Evolutionary conservation across 2,329 filamentous ascomycete genomes (phyloP).

Genomic region (Fusarium sp.): DNA sequence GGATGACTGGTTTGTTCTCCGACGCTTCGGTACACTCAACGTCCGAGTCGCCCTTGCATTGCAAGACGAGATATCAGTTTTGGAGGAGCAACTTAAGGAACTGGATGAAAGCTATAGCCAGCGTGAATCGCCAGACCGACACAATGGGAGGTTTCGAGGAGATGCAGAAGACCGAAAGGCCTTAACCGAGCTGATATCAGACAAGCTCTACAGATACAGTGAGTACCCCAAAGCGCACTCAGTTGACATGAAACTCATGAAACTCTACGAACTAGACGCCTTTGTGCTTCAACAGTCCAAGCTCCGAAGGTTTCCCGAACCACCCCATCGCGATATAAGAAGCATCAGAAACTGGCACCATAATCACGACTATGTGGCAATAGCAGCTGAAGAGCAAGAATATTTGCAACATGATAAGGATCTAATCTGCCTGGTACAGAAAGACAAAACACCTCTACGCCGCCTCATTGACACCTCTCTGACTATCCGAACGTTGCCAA

Average conservation of each 20-base stretch:
- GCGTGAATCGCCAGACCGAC: slow-evolving; percentile 26
- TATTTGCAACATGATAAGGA: slow-evolving; percentile 33
- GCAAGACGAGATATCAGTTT: slow-evolving; percentile 48
- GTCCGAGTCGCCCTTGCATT: slow-evolving; percentile 46
- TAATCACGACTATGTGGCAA: slow-evolving; percentile 26
- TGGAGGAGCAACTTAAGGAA: slow-evolving; percentile 46
- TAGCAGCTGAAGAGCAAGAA: slow-evolving; percentile 20
- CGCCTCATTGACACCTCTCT: slow-evolving; percentile 10
- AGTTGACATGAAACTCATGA: not conserved
- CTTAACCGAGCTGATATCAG: slow-evolving; percentile 26
- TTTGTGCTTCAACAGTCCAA: slow-evolving; percentile 42
- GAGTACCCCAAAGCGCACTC: not conserved
- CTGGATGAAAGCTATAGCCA: slow-evolving; percentile 43
- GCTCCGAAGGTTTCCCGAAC: slow-evolving; percentile 26
- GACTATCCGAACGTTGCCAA: slow-evolving; percentile 1
- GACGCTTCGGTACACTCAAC: slow-evolving; percentile 49
- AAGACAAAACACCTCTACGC: slow-evolving; percentile 21
- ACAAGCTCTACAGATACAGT: slow-evolving; percentile 43
- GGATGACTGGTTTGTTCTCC: slow-evolving; percentile 48
- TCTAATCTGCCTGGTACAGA: slow-evolving; percentile 29
- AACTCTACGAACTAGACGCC: slow-evolving; percentile 25
- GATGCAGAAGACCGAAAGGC: slow-evolving; percentile 37
- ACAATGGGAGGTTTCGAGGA: slow-evolving; percentile 46
- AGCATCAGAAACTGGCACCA: slow-evolving; percentile 42
- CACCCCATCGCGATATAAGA: slow-evolving; percentile 38